Evolutionary conservation across 345 rosid species (phyloP).

Genomic region (Microthlaspi erraticum): DNA sequence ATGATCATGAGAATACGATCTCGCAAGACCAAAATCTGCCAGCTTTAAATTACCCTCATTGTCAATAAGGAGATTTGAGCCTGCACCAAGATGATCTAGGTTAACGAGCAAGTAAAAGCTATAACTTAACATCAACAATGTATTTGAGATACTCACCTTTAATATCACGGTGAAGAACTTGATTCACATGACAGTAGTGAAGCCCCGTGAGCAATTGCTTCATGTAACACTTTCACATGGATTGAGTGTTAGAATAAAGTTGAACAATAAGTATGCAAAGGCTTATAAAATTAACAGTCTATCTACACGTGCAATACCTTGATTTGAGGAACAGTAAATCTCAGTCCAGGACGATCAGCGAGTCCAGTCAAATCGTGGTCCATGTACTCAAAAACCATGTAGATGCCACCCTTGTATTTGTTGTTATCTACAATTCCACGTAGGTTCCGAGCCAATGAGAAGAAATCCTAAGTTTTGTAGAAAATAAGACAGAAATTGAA

Average conservation of each 20-base stretch:
- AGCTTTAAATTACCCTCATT: constrained; percentile 96
- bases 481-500: neutral
- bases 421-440: constrained; percentile 59
- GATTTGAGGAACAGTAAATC: constrained; percentile 91
- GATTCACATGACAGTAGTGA: constrained; percentile 92
- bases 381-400: constrained; percentile 98
- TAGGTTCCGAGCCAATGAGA: no score
- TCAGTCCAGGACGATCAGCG: constrained; percentile 93
- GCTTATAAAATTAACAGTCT: neutral
- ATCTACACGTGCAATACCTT: constrained; percentile 57
- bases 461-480: no score
- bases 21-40: constrained; percentile 98
- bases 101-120: constrained; percentile 13
- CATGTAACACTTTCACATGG: constrained; percentile 81
- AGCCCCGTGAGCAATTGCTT: constrained; percentile 96
- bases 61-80: constrained; percentile 97
- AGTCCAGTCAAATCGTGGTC: constrained; percentile 98
- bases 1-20: constrained; percentile 85
- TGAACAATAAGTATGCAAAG: neutral
- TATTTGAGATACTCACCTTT: constrained; percentile 59
- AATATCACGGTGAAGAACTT: constrained; percentile 98
- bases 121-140: constrained; percentile 1
- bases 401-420: constrained; percentile 94
- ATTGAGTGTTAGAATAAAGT: constrained; percentile 18
- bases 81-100: constrained; percentile 49